These are phyloP conservation scores for Gaeumannomyces sp. DNA, from an alignment of 2,329 filamentous ascomycete species.

Conservation along the genomic window DNA sequence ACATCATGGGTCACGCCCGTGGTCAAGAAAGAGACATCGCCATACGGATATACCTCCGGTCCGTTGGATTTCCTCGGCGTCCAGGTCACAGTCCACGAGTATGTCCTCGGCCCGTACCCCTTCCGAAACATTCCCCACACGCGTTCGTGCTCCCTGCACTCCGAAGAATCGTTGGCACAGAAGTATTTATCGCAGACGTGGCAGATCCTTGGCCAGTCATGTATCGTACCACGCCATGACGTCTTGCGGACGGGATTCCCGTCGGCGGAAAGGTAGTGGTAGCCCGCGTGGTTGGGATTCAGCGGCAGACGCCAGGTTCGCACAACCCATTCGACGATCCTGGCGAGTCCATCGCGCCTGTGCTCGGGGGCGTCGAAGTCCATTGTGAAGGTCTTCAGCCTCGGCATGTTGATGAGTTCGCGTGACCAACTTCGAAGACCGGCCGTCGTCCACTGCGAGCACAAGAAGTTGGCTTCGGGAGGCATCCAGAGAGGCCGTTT, in stretches of 20 bases:
- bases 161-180: neutral
- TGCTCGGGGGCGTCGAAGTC: slow-evolving; percentile 6
- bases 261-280: slow-evolving; percentile 5
- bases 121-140: neutral
- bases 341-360: neutral
- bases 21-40: no score
- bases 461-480: neutral
- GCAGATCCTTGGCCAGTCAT: neutral
- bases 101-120: slow-evolving; percentile 2
- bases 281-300: slow-evolving; percentile 7
- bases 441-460: no score
- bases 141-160: neutral
- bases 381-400: slow-evolving; percentile 9
- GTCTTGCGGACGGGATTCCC: neutral
- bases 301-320: slow-evolving; percentile 6
- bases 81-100: slow-evolving; percentile 5
- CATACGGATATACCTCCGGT: slow-evolving; percentile 1
- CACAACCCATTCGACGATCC: slow-evolving; percentile 2
- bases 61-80: slow-evolving; percentile 2
- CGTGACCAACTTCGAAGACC: neutral
- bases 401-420: slow-evolving; percentile 7
- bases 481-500: slow-evolving; percentile 1
- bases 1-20: no score
- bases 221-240: slow-evolving; percentile 1
- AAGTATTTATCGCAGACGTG: neutral